Conservation (phyloP, 2,329 filamentous ascomycete species). For the Xylariomycetidae sp. region DNA sequence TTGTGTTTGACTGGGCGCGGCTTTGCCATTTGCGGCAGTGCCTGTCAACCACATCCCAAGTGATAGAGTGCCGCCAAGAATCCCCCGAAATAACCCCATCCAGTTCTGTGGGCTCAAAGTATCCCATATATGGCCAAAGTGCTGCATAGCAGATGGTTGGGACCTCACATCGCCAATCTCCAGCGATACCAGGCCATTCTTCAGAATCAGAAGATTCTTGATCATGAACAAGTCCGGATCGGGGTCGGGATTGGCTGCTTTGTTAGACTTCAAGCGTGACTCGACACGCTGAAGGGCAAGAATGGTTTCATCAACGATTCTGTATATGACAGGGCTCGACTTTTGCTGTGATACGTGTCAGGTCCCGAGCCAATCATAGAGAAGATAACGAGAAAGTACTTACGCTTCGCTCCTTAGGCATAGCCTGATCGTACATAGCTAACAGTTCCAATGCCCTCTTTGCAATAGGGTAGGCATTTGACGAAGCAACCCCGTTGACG, state of each 20-base stretch:
- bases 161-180: constrained; percentile 74
- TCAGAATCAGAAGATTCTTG: constrained; percentile 89
- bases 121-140: constrained; percentile 63
- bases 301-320: constrained; percentile 86
- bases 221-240: constrained; percentile 91
- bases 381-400: too few relatives aligned
- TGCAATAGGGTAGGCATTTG: constrained; percentile 54
- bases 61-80: constrained; percentile 50
- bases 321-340: constrained; percentile 54
- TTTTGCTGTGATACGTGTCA: constrained; percentile 38
- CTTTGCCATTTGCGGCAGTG: constrained; percentile 12
- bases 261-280: constrained; percentile 60
- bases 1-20: constrained; percentile 10
- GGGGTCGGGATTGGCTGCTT: constrained; percentile 45
- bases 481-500: constrained; percentile 44
- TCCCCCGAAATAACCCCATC: constrained; percentile 54
- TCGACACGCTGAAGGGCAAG: constrained; percentile 76
- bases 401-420: constrained; percentile 60
- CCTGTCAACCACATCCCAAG: constrained; percentile 27
- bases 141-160: constrained; percentile 49
- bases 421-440: constrained; percentile 58
- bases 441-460: constrained; percentile 55
- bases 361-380: too few relatives aligned
- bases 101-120: constrained; percentile 54
- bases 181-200: constrained; percentile 92